These are phyloP conservation scores for Podila horticola DNA, from an alignment of 192 early-diverging fungal species.

Conservation along the genomic window DNA sequence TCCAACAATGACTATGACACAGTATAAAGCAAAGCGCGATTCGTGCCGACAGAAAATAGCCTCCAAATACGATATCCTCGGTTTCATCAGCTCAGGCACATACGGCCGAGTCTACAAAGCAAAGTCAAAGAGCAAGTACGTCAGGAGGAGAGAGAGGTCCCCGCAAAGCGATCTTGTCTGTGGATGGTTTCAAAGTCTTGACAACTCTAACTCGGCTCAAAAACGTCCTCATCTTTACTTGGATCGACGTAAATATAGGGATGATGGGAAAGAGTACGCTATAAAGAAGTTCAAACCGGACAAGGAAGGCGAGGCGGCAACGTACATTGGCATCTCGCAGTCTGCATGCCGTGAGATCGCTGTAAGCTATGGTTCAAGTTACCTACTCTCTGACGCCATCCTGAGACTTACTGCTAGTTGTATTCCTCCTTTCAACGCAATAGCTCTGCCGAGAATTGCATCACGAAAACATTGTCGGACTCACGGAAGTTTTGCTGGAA, in stretches of 20 bases:
- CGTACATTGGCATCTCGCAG: conserved; percentile 88
- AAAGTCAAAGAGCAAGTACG: conserved; percentile 63
- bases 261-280: conserved; percentile 76
- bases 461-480: conserved; percentile 88
- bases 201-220: too few species aligned
- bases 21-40: conserved; percentile 64
- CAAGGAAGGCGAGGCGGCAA: conserved; percentile 84
- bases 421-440: neutral
- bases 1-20: conserved; percentile 59
- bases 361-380: conserved; percentile 41
- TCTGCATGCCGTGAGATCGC: conserved; percentile 94
- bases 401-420: neutral
- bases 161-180: neutral
- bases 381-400: neutral
- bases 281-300: conserved; percentile 99
- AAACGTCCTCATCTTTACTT: neutral
- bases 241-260: conserved; percentile 4
- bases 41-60: conserved; percentile 66
- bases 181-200: too few species aligned
- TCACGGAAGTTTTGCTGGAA: conserved; percentile 91
- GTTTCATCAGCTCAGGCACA: conserved; percentile 95
- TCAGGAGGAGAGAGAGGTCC: neutral
- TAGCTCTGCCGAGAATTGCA: conserved; percentile 88
- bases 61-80: conserved; percentile 84
- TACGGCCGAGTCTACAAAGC: conserved; percentile 98